Base-by-base conservation (phyloP, 2,329 filamentous ascomycete genomes). In the Pyricularia grisea region DNA sequence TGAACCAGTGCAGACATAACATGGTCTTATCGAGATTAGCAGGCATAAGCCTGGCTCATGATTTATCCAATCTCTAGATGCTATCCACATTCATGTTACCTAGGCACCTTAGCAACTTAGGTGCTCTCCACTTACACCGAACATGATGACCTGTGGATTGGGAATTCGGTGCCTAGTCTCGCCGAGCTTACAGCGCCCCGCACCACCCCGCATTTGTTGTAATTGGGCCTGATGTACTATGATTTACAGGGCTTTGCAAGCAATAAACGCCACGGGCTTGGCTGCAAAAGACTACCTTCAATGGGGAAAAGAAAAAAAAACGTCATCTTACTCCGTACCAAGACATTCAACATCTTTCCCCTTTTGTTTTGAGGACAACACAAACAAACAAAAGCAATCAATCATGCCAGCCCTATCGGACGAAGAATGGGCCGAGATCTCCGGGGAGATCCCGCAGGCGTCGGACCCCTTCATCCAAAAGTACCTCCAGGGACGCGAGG, bases 401-500 rank as follows among this genome's bases (percentile, higher is more conserved):
- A 31, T 6, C 65, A 81, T 81, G 76, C 75, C 78, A 36, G 80
- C 36, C n/a, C 58, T 83, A 75, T 80, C 82, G 65, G 83, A 87
- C 58, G 82, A 87, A 69, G 86, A 88, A 69, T 90, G 87, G 86
- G 82, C 81, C 33, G 85, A 87, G 72, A 77, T 89, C 70, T 77
- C 81, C 65, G 77, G 83, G 70, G 86, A 84, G n/a, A 79, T 90
- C 55, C 88, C 88, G 4, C 78, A 79, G 1, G 79, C 79, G 25
- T 81, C 86, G 11, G 92, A 97, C 74, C 88, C 90, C 0, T 93
- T 97, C 77, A 86, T 97, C 65, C 88, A 92, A 74, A 88, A 94
- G 76, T 97, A 97, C 75, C 81, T 97, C 58, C 80, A 87, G 63
- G 92, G 92, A 27, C 87, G 94, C 67, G 85, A 90, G 73, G 88